Evolutionary conservation across 805 yeast species (phyloP), one percentile per base, ranked within the genome.

Genomic region (Pichia thaimueangensis): DNA sequence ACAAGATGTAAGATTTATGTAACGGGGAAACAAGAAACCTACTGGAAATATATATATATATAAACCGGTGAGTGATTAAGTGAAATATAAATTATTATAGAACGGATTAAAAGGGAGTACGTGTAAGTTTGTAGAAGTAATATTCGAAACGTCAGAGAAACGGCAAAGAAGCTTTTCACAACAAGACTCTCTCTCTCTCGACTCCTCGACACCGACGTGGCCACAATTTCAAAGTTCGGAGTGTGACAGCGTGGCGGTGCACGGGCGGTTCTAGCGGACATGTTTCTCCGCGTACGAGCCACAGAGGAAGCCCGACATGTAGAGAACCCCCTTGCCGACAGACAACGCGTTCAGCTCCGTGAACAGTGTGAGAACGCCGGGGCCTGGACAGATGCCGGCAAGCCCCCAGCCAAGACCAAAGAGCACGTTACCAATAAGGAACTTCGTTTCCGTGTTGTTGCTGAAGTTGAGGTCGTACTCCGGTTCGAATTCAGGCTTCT

Each of bases 351-450:
- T 27, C 4, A 31, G 22, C 57, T 60, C 57, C 22, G 59, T 47
- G 9, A 59, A 45, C 16, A 56, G 33, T 10, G 63, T 53, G 1
- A 69, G 30, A 0, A 71, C 42, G 0, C 71, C 80, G 13, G 80
- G 78, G 4, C 76, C 79, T 0, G 80, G 80, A 51, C 79, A 74
- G 4, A 72, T 56, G 1, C 80, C 80, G 0, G 66, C 50, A 3
- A 70, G 27, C 1, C 76, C 79, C 80, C 80, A 74, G 0, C 79
- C 80, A 8, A 67, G 12, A 9, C 80, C 80, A 49, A 74, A 74
- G 6, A 71, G 11, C 0, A 57, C 57, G 45, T 68, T 62, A 2
- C 80, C 80, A 3, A 65, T 4, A 0, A 74, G 17, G 37, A 74
- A 64, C 29, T 55, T 58, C 0, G 37, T 19, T 0, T 61, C 49